Conservation (phyloP, 345 rosid genomes). For the thale cress (Arabidopsis thaliana) region DNA sequence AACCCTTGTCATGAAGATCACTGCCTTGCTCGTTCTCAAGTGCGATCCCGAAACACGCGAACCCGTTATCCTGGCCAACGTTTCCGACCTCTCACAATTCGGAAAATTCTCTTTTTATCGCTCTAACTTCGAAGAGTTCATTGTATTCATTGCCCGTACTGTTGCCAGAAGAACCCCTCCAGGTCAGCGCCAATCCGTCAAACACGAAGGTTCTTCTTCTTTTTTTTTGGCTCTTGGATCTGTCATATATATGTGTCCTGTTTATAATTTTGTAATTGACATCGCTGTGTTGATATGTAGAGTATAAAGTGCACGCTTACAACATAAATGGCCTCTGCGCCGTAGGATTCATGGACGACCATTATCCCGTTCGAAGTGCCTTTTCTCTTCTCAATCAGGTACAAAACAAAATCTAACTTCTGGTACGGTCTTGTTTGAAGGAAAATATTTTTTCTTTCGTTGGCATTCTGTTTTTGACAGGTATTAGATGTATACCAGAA, state of each 20-base stretch:
- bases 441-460: not conserved
- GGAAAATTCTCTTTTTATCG: slow-evolving; percentile 73
- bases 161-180: slow-evolving; percentile 90
- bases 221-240: not conserved
- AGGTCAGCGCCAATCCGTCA: slow-evolving; percentile 94
- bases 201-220: slow-evolving; percentile 71
- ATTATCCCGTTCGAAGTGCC: slow-evolving; percentile 90
- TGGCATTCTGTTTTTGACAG: slow-evolving; percentile 48
- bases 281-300: slow-evolving; percentile 40
- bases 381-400: slow-evolving; percentile 94
- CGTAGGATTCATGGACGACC: slow-evolving; percentile 94
- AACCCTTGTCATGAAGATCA: slow-evolving; percentile 72
- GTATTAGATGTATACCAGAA: slow-evolving; percentile 92
- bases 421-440: too few species aligned
- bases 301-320: slow-evolving; percentile 93
- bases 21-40: slow-evolving; percentile 82
- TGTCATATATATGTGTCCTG: too few species aligned
- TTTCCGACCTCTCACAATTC: slow-evolving; percentile 81
- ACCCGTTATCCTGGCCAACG: slow-evolving; percentile 65
- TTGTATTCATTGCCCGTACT: slow-evolving; percentile 86
- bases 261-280: too few species aligned
- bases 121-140: slow-evolving; percentile 81
- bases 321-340: slow-evolving; percentile 88
- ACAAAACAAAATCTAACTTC: not conserved
- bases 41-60: slow-evolving; percentile 62